A percentile compares a stretch with the other conserved stretches of the same genome.
These are phyloP conservation scores for Suhomyces atakaporum DNA, from an alignment of 1,139 yeast species.

Conservation along the genomic window DNA sequence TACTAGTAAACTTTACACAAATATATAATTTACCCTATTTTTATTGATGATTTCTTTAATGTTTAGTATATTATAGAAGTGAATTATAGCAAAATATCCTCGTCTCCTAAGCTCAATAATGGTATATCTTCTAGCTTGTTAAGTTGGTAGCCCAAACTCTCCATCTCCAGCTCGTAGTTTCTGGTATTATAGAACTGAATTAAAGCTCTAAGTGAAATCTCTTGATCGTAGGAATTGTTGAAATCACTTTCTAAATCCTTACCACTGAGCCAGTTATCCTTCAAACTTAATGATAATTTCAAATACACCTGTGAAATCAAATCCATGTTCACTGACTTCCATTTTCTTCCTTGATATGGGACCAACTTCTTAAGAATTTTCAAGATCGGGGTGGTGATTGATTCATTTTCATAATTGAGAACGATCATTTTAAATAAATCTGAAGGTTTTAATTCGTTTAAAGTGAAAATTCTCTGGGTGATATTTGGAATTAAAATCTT, in stretches of 20 bases:
- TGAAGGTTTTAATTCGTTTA: conserved; percentile 58
- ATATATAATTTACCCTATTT: too few species aligned
- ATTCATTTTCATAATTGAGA: conserved; percentile 57
- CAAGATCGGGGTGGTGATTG: conserved; percentile 69
- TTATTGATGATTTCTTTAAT: too few species aligned
- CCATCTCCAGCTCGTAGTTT: conserved; percentile 55
- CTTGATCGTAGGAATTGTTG: conserved; percentile 82
- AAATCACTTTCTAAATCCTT: conserved; percentile 75
- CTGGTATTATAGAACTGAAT: conserved; percentile 75
- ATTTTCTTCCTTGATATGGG: conserved; percentile 90
- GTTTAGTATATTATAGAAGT: too few species aligned
- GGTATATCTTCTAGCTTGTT: conserved; percentile 25
- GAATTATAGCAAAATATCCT: conserved; percentile 12
- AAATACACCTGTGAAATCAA: conserved; percentile 84
- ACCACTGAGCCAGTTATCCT: conserved; percentile 91
- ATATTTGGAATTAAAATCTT: conserved; percentile 47
- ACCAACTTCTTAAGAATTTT: conserved; percentile 76
- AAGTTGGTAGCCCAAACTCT: conserved; percentile 54
- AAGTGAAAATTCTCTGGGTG: conserved; percentile 55
- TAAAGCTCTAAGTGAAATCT: conserved; percentile 77
- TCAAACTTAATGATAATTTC: conserved; percentile 67
- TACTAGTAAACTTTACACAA: too few species aligned
- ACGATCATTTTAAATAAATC: conserved; percentile 47
- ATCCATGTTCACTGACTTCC: conserved; percentile 95
- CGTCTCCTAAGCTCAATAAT: conserved; percentile 20